phyloP scores from a whole-genome alignment of 345 rosid species.

The Acer saccharum region DNA sequence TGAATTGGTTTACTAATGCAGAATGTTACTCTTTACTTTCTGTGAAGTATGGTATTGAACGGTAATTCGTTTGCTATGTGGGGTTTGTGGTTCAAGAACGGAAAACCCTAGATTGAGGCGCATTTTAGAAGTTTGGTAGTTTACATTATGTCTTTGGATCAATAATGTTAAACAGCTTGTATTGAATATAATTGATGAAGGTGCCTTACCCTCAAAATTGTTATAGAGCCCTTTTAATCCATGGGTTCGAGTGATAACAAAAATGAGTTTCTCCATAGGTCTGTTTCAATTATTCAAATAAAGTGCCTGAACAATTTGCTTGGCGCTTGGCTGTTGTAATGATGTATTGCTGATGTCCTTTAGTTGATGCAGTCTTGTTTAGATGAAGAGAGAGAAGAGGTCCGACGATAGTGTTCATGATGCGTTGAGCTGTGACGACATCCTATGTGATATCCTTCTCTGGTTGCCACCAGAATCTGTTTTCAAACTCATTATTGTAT shows the following conservation, averaged over 20 bases:
- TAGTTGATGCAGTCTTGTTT: not conserved
- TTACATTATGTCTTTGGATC: not conserved
- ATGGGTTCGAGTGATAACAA: not conserved
- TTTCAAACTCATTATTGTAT: slow-evolving; percentile 42
- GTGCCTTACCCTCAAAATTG: not conserved
- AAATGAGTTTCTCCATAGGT: not conserved
- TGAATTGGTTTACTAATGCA: not conserved
- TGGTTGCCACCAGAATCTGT: slow-evolving; percentile 52
- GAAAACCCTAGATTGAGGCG: slow-evolving; percentile 9
- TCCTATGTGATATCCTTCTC: slow-evolving; percentile 50
- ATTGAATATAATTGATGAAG: not conserved
- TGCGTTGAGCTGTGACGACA: slow-evolving; percentile 50
- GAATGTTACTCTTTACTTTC: not conserved
- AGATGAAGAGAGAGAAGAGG: slow-evolving; percentile 21
- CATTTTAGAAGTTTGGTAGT: not conserved
- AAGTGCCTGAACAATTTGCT: not conserved
- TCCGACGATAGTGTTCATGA: slow-evolving; percentile 25
- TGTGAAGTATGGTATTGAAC: not conserved
- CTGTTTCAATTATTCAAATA: slow-evolving; percentile 5
- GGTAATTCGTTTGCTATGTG: not conserved
- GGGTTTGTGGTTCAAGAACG: not conserved
- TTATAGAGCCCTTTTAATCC: not conserved
- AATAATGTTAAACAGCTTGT: not conserved
- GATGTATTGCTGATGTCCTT: not conserved
- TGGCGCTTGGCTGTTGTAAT: not conserved